Evolutionary conservation across 2,329 filamentous ascomycete species (phyloP).

Genomic region (Aureobasidium musti): DNA sequence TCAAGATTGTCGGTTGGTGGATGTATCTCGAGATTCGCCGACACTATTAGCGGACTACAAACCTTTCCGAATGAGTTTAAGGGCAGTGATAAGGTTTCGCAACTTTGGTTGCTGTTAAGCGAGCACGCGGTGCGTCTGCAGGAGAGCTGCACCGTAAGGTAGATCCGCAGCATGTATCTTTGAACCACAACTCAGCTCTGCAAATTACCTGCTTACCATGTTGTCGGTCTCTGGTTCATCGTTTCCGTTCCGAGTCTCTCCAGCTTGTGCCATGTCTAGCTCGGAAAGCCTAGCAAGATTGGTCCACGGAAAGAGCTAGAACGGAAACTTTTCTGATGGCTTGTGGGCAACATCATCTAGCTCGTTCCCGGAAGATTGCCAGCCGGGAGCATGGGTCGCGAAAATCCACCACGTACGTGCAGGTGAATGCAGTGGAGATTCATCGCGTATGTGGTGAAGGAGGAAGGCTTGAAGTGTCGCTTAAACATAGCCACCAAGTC

Average conservation of each 20-base stretch:
- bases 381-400: not conserved
- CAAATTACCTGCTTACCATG: not conserved
- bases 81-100: constrained; percentile 4
- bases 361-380: not conserved
- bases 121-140: constrained; percentile 9
- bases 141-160: not conserved
- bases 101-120: constrained; percentile 1
- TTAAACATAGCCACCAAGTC: not conserved
- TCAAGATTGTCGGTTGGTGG: not conserved
- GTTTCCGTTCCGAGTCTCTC: not conserved
- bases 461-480: not conserved
- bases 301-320: not conserved
- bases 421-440: not conserved
- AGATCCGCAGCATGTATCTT: constrained; percentile 3
- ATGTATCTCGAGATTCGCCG: constrained; percentile 14
- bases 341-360: not conserved
- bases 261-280: not conserved
- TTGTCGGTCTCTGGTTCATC: not conserved
- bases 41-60: not conserved
- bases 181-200: not conserved
- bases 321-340: not conserved
- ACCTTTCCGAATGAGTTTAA: not conserved
- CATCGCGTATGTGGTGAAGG: not conserved
- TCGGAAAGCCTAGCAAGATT: not conserved
- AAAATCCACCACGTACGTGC: constrained; percentile 2